These are phyloP conservation scores for Secale cereale DNA, from an alignment of 176 grass and related monocot species.

Conservation along the genomic window DNA sequence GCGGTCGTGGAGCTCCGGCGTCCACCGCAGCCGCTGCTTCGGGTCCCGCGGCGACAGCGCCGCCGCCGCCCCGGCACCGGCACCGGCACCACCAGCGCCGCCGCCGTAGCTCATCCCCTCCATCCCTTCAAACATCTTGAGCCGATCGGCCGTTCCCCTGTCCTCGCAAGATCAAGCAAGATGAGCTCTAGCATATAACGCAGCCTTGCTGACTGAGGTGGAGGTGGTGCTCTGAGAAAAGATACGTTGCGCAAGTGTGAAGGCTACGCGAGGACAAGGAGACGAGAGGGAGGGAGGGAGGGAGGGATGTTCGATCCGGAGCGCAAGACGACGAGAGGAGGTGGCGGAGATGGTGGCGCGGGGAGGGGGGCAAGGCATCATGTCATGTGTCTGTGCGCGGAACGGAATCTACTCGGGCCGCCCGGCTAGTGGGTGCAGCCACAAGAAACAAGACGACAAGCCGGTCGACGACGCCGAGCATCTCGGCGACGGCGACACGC, in stretches of 20 bases:
- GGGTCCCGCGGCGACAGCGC: constrained; percentile 43
- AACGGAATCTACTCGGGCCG: constrained; percentile 26
- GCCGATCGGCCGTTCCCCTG: background rate
- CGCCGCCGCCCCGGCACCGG: background rate
- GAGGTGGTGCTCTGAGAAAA: background rate
- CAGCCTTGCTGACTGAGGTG: background rate
- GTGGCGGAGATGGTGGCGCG: constrained; percentile 25
- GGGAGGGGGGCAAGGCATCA: constrained; percentile 5
- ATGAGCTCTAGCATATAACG: background rate
- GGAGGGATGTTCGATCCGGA: background rate
- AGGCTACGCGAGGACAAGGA: constrained; percentile 28
- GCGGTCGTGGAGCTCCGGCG: constrained; percentile 85
- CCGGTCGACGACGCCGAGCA: background rate
- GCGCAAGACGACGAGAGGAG: constrained; percentile 8
- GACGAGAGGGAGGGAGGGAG: background rate
- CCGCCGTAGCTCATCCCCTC: constrained; percentile 12
- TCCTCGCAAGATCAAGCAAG: background rate
- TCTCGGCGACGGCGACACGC: background rate
- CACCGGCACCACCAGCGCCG: background rate
- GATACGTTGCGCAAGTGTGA: background rate
- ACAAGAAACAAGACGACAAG: background rate
- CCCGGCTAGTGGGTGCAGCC: background rate
- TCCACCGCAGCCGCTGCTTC: constrained; percentile 83
- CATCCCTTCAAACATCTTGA: constrained; percentile 29
- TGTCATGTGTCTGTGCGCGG: constrained; percentile 8